Evolutionary conservation across 1,284 basidiomycete genomes (phyloP), one percentile per base, ranked within the genome.

Genomic region (Cutaneotrichosporon cavernicola): DNA sequence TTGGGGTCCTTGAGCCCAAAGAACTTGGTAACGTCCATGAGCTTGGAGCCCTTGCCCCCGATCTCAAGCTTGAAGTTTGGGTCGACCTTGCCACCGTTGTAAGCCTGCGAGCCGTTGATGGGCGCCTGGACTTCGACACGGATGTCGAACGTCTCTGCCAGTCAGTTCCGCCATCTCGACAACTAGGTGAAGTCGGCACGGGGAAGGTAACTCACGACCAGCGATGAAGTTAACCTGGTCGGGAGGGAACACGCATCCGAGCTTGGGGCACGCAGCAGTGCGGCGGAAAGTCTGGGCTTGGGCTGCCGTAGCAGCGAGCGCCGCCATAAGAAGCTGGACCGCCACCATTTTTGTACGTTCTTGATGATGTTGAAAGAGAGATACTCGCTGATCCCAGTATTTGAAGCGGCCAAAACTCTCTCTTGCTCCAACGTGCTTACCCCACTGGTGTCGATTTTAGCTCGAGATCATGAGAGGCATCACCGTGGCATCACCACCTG

Each of bases 41-140:
- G 69, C 31, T 78, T 71, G 21, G 66, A 68, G 30, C 73, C 72
- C 60, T 73, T 56, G 30, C 70, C 74, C 40, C 66, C 71, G 59
- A 82, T 78, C 58, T 70, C 72, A 60, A 83, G 64, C 31, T 67
- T 58, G 59, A 81, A 81, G 53, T 74, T 72, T 6, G 68, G 46
- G 69, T 72, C 66, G 36, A 75, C 73, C 8, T 66, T 64, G 60
- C 82, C 82, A 59, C 71, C 69, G 74, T 81, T 81, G 70, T 72
- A 81, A 1, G 81, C 76, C 64, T 78, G 73, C 4, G 78, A 70
- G 26, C 81, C 81, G 67, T 82, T 82, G 14, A 76, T 70, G 10
- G 81, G 81, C 1, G 81, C 81, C 64, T 82, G 81, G 8, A 81
- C 76, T 69, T 81, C 76, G 47, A 74, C 61, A 14, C 76, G 72